phyloP scores from a whole-genome alignment of 345 rosid genomes.

The Brassica napus region Da-Ae NC_063446.1:62909001-62909500 shows the following conservation, averaged over 20 bases:
- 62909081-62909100: background rate
- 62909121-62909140: constrained; percentile 20
- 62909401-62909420: constrained; percentile 22
- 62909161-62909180: constrained; percentile 88
- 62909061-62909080: too few relatives aligned
- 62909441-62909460: constrained; percentile 1
- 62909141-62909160: constrained; percentile 97
- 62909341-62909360: constrained; percentile 19
- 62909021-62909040: too few relatives aligned
- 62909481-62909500: constrained; percentile 29
- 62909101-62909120: background rate
- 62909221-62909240: constrained; percentile 59
- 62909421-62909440: constrained; percentile 16
- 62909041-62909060: too few relatives aligned
- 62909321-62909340: constrained; percentile 41
- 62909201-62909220: constrained; percentile 71
- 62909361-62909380: constrained; percentile 21
- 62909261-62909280: constrained; percentile 22
- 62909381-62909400: constrained; percentile 2
- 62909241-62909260: constrained; percentile 63
- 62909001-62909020: too few relatives aligned
- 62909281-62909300: constrained; percentile 44
- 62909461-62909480: constrained; percentile 35
- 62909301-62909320: constrained; percentile 33
- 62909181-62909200: constrained; percentile 86